Conservation (phyloP, 2,329 filamentous ascomycete genomes). For the Paracorniculantispora psalliotae region DNA sequence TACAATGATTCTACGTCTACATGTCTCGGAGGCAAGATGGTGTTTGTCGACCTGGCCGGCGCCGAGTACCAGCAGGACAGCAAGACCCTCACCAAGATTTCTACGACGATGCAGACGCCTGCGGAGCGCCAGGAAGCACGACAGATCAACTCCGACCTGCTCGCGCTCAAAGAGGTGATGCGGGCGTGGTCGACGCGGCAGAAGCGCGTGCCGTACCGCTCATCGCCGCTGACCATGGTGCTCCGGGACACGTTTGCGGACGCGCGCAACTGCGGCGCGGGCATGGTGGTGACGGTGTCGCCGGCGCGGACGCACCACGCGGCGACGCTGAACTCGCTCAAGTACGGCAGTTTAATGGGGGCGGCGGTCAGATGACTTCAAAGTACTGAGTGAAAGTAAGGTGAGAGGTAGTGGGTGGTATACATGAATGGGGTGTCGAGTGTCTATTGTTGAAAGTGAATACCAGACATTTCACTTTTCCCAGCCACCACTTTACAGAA, state of each 20-base stretch:
- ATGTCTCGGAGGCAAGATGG: slow-evolving; percentile 35
- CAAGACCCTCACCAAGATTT: slow-evolving; percentile 18
- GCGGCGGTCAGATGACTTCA: not conserved
- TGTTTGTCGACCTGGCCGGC: slow-evolving; percentile 42
- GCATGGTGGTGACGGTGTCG: slow-evolving; percentile 31
- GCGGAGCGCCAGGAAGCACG: slow-evolving; percentile 36
- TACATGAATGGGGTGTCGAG: not conserved
- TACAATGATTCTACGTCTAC: slow-evolving; percentile 12
- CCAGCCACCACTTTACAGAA: not conserved
- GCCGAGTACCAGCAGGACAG: slow-evolving; percentile 36
- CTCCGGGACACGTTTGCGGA: slow-evolving; percentile 32
- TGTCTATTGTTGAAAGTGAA: not conserved
- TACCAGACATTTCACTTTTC: not conserved
- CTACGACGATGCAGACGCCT: slow-evolving; percentile 21
- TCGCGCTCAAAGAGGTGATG: slow-evolving; percentile 43
- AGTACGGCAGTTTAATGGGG: slow-evolving; percentile 38
- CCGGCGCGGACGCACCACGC: slow-evolving; percentile 30
- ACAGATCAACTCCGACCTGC: slow-evolving; percentile 41
- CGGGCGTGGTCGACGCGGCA: slow-evolving; percentile 31
- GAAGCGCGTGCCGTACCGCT: slow-evolving; percentile 34
- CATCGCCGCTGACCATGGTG: slow-evolving; percentile 39
- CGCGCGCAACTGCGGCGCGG: slow-evolving; percentile 11
- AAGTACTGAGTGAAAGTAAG: not conserved
- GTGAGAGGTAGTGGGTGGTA: not conserved
- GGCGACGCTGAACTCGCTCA: slow-evolving; percentile 38